phyloP scores from a whole-genome alignment of 192 early-diverging fungal genomes.

The Coemansia sp. region DNA sequence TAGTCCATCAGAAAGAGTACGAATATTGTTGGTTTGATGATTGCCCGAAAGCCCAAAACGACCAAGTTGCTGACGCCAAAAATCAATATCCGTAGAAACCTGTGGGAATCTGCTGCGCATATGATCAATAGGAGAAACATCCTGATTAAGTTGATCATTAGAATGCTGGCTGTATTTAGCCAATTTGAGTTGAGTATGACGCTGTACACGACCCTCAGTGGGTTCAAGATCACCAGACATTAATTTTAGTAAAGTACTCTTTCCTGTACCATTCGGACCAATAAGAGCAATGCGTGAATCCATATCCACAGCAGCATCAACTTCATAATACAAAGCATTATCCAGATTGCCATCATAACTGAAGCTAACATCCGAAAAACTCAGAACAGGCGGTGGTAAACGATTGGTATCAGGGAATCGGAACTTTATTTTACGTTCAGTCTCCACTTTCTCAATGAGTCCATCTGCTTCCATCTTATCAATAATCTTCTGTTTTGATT shows the following conservation, averaged over 20 bases:
- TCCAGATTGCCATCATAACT: conserved; percentile 82
- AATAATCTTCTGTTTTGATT: conserved; percentile 98
- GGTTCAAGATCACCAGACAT: conserved; percentile 88
- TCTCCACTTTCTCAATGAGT: conserved; percentile 91
- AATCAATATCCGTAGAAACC: conserved; percentile 74
- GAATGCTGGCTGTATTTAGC: conserved; percentile 97
- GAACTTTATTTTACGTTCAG: conserved; percentile 76
- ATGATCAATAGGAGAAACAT: conserved; percentile 86
- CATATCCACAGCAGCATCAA: conserved; percentile 95
- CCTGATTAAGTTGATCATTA: conserved; percentile 90
- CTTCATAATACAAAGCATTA: conserved; percentile 83
- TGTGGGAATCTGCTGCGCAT: conserved; percentile 83
- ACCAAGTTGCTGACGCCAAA: conserved; percentile 91
- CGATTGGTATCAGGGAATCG: conserved; percentile 81
- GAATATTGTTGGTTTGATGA: conserved; percentile 89
- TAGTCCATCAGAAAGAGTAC: conserved; percentile 90
- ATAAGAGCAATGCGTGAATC: conserved; percentile 98
- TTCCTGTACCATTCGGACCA: conserved; percentile 92
- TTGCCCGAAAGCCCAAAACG: conserved; percentile 91
- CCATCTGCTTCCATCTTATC: conserved; percentile 99
- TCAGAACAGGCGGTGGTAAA: conserved; percentile 93
- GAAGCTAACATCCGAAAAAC: conserved; percentile 90
- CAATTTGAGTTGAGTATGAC: conserved; percentile 91
- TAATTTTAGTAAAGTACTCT: conserved; percentile 96
- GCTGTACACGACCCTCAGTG: conserved; percentile 79